A percentile compares a stretch with the other conserved stretches of the same genome.
phyloP scores from a whole-genome alignment of 2,329 filamentous ascomycete species.

The Corynespora cassiicola region DNA sequence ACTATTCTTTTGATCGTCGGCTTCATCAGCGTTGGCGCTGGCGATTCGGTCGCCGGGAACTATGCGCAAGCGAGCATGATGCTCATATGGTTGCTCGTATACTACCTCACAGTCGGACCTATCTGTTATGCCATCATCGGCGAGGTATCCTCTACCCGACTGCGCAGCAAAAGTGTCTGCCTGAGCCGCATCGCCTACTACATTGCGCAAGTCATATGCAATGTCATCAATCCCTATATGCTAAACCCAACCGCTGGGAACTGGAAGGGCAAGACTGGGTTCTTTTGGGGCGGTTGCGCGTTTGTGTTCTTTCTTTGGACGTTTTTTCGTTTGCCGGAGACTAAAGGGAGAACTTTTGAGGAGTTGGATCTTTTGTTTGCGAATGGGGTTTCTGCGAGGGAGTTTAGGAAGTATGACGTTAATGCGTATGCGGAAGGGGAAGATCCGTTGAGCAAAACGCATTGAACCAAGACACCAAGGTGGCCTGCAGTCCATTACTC shows the following conservation, averaged over 20 bases:
- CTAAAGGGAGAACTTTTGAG: constrained; percentile 76
- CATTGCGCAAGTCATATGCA: constrained; percentile 70
- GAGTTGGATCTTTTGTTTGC: constrained; percentile 85
- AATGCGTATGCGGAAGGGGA: constrained; percentile 9
- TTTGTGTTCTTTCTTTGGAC: constrained; percentile 74
- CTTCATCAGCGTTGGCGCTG: constrained; percentile 57
- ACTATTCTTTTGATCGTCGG: constrained; percentile 79
- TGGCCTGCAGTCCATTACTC: too few species aligned
- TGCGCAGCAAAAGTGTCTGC: constrained; percentile 88
- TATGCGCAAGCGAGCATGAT: constrained; percentile 29
- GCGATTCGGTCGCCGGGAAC: constrained; percentile 50
- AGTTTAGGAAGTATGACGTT: constrained; percentile 15
- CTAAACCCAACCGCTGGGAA: constrained; percentile 67
- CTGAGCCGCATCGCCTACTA: constrained; percentile 76
- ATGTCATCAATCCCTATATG: constrained; percentile 72
- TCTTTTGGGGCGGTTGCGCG: constrained; percentile 84
- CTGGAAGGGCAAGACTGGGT: constrained; percentile 83
- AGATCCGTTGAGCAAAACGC: not conserved
- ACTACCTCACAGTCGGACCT: constrained; percentile 83
- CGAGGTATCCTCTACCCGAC: constrained; percentile 78
- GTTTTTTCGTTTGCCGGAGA: constrained; percentile 79
- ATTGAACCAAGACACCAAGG: too few species aligned
- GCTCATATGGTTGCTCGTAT: constrained; percentile 63
- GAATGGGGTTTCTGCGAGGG: constrained; percentile 24
- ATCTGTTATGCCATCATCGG: constrained; percentile 86